Percentiles rank a stretch among this genome's conserved stretches.
phyloP scores from a whole-genome alignment of 108 stramenopile species.

The Nitzschia palea region DNA sequence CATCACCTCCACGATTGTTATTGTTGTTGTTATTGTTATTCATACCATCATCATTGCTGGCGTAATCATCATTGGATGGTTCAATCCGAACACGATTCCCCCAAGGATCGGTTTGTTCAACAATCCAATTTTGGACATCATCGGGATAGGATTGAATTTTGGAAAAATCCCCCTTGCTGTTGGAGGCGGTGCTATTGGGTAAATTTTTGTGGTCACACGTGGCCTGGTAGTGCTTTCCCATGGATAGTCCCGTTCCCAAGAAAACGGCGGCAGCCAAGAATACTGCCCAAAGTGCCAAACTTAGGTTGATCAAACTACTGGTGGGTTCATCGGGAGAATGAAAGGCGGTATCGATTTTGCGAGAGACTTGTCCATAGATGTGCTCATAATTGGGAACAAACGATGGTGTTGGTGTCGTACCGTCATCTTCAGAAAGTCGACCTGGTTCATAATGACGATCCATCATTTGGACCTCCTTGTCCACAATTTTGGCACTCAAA shows the following conservation, averaged over 20 bases:
- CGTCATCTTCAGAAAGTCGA: neutral
- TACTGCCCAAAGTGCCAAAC: conserved; percentile 7
- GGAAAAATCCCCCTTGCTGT: neutral
- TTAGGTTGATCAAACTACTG: conserved; percentile 7
- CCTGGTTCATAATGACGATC: conserved; percentile 20
- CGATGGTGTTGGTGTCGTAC: neutral
- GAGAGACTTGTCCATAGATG: conserved; percentile 5
- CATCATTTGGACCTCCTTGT: conserved; percentile 1
- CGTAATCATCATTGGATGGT: neutral
- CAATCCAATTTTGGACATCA: conserved; percentile 11
- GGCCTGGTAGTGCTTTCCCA: neutral
- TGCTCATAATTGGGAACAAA: conserved; percentile 12
- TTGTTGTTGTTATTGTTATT: neutral
- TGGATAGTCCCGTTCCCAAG: neutral
- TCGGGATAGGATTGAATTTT: neutral
- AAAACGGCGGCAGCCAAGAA: neutral
- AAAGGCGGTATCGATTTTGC: conserved; percentile 1
- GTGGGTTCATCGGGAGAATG: neutral
- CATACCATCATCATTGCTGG: neutral
- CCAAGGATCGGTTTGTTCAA: neutral
- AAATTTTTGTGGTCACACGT: neutral
- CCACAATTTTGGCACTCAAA: conserved; percentile 14
- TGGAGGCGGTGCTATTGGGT: neutral
- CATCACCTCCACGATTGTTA: too few relatives aligned
- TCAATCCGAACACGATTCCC: neutral